A percentile compares a stretch with the other conserved stretches of the same genome.
phyloP scores from a whole-genome alignment of 2,329 filamentous ascomycete genomes.

The Colletotrichum simmondsii region DNA sequence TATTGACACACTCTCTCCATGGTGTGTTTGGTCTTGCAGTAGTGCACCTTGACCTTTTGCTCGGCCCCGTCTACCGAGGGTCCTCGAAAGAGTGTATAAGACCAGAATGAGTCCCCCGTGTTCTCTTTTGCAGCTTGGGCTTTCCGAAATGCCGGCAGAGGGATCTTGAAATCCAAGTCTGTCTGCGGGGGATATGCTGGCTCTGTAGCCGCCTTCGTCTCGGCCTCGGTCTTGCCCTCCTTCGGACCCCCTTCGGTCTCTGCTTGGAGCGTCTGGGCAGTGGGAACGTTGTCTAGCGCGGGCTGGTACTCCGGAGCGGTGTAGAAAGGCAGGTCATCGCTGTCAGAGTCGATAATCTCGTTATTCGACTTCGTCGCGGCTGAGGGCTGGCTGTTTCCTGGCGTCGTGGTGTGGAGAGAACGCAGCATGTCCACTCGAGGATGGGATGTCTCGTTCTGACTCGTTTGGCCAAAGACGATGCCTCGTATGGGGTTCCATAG shows the following conservation, averaged over 20 bases:
- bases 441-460: conserved; percentile 28
- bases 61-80: conserved; percentile 50
- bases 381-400: not conserved
- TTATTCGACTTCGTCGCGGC: not conserved
- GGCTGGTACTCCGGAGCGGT: conserved; percentile 16
- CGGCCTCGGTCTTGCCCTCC: not conserved
- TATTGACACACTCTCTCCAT: conserved; percentile 75
- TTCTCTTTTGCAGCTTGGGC: conserved; percentile 59
- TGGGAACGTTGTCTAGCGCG: not conserved
- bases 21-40: conserved; percentile 75
- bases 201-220: not conserved
- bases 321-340: conserved; percentile 17
- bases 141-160: conserved; percentile 54
- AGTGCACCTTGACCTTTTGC: conserved; percentile 75
- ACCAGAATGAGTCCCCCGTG: conserved; percentile 71
- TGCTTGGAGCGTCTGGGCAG: not conserved
- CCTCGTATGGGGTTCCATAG: conserved; percentile 47
- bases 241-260: not conserved
- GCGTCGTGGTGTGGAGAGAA: conserved; percentile 14
- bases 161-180: conserved; percentile 58
- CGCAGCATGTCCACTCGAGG: conserved; percentile 4
- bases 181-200: conserved; percentile 46
- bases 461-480: conserved; percentile 41
- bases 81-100: conserved; percentile 73
- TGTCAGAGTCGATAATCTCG: conserved; percentile 1